Evolutionary conservation across 164 flowering plant genomes (phyloP), one percentile per base, ranked within the genome.

Genomic region (Stephania japonica): DNA sequence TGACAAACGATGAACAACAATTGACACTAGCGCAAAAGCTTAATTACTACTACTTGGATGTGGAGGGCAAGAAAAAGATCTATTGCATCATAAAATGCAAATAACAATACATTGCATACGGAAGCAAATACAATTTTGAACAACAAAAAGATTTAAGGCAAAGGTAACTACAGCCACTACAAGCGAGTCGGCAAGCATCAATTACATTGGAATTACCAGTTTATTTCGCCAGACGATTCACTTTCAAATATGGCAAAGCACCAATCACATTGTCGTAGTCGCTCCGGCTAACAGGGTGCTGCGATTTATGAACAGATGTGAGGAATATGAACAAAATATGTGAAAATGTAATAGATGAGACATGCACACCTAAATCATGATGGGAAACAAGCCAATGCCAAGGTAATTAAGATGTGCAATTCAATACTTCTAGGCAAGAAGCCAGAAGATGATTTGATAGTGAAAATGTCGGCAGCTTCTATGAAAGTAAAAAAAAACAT

Each of bases 221-320:
- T 80, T 81, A 86, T 47, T 72, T 76, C 49, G 91, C 89, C 7
- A 80, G 42, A 42, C 97, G 81, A 64, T 94, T 89, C n/a, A 94
- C 98, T 82, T 94, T 94, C 75, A 94, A 83, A 78, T 94, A 94
- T 1, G 98, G 97, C 83, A 94, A 80, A 9, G 90, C 88, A 18
- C 91, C 91, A 25, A 94, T 87, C 67, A 94, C 98, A 76, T 94
- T 94, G 88, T 92, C 84, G 68, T 92, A 94, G 81, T 94, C 98
- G 67, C 97, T 91, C 75, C 90, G 81, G 82, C 78, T 81, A 44
- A 94, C 97, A 56, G 81, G 84, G 47, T 78, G 81, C 94, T 94
- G 93, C 61, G n/a, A 47, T 78, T 23, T 56, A 75, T 18, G 76
- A 71, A 75, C 21, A 49, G 32, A 65, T 32, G 65, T 75, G 47